phyloP scores from a whole-genome alignment of 768 basidiomycete species.

The Dendrothele bispora region DNA sequence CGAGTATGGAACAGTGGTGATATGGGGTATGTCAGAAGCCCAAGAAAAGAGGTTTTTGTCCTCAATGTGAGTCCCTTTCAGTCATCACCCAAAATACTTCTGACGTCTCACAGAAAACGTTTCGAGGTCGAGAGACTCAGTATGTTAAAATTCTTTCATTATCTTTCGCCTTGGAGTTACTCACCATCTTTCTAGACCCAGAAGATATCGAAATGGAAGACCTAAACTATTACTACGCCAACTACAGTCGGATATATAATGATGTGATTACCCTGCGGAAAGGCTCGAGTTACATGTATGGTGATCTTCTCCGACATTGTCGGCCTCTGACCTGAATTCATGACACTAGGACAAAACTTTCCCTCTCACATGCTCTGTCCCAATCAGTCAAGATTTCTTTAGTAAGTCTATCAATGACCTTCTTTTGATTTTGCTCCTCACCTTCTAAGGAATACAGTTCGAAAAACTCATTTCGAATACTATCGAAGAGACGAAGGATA shows the following conservation, averaged over 20 bases:
- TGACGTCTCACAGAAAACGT: slow-evolving; percentile 62
- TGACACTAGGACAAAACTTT: slow-evolving; percentile 89
- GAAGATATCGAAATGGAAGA: slow-evolving; percentile 96
- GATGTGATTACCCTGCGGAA: slow-evolving; percentile 94
- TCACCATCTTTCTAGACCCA: slow-evolving; percentile 47
- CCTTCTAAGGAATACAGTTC: slow-evolving; percentile 55
- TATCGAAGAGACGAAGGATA: slow-evolving; percentile 95
- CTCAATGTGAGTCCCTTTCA: slow-evolving; percentile 67
- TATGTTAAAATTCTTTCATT: slow-evolving; percentile 27
- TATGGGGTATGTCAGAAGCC: slow-evolving; percentile 96
- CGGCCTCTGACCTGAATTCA: neutral
- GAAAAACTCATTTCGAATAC: slow-evolving; percentile 91
- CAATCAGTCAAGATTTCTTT: slow-evolving; percentile 98
- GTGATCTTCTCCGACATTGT: slow-evolving; percentile 7
- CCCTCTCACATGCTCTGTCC: slow-evolving; percentile 90
- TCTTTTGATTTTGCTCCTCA: neutral
- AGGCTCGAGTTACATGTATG: slow-evolving; percentile 94
- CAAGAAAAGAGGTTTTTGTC: slow-evolving; percentile 90
- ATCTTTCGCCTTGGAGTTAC: slow-evolving; percentile 1
- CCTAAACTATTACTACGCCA: slow-evolving; percentile 94
- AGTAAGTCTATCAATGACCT: slow-evolving; percentile 36
- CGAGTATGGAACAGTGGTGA: slow-evolving; percentile 91
- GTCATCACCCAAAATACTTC: neutral
- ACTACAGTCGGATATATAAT: slow-evolving; percentile 98
- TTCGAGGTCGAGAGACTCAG: slow-evolving; percentile 89